These are phyloP conservation scores for Abelmoschus esculentus DNA, from an alignment of 345 rosid genomes.

Conservation along the genomic window DNA sequence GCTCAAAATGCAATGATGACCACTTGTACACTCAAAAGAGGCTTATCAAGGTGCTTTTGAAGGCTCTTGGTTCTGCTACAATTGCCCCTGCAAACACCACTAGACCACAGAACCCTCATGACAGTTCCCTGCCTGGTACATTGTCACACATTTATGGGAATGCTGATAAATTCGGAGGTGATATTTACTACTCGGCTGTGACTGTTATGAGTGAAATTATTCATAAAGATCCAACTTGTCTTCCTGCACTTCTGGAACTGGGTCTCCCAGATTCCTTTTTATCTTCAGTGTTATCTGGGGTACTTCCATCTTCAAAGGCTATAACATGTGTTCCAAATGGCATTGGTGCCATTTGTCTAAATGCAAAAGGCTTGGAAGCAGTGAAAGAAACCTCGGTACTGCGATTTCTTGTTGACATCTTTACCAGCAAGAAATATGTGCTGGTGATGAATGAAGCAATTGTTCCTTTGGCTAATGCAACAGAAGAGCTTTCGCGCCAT, in stretches of 20 bases:
- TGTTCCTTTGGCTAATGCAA: constrained; percentile 90
- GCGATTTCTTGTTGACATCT: constrained; percentile 71
- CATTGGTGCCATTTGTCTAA: constrained; percentile 90
- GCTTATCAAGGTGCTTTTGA: constrained; percentile 83
- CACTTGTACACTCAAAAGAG: constrained; percentile 63
- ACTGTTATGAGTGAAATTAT: constrained; percentile 95
- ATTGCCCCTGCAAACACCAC: constrained; percentile 65
- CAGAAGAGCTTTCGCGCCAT: constrained; percentile 94
- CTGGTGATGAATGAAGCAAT: constrained; percentile 89
- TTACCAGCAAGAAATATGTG: constrained; percentile 81
- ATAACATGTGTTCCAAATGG: constrained; percentile 93
- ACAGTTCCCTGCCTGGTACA: constrained; percentile 64
- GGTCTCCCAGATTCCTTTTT: constrained; percentile 92
- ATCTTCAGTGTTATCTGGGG: constrained; percentile 72
- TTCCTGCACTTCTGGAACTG: constrained; percentile 64
- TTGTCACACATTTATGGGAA: constrained; percentile 63
- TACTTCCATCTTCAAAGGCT: constrained; percentile 91
- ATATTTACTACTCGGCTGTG: constrained; percentile 87
- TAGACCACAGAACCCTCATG: constrained; percentile 63
- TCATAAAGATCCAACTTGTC: constrained; percentile 94
- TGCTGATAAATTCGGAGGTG: constrained; percentile 87
- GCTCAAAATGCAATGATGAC: constrained; percentile 51
- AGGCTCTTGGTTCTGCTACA: constrained; percentile 94
- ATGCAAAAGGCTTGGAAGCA: constrained; percentile 76
- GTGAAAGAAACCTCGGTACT: constrained; percentile 80